Conservation (phyloP, 805 yeast species). For the Lipomyces sp. region DNA sequence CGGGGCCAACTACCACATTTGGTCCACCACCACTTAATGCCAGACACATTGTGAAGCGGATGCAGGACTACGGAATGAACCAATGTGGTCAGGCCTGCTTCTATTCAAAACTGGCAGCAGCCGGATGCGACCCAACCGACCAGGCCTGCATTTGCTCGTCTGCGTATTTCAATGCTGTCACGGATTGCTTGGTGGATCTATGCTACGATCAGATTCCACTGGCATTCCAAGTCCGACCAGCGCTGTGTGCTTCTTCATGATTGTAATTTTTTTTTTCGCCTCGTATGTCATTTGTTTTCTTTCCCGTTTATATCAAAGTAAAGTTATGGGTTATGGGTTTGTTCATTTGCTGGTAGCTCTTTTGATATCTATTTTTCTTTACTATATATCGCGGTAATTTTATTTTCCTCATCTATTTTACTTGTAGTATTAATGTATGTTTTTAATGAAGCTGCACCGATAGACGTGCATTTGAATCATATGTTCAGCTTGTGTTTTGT, state of each 20-base stretch:
- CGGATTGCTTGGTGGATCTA: slow-evolving; percentile 35
- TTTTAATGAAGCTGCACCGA: neutral
- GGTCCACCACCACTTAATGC: slow-evolving; percentile 19
- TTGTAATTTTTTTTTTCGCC: neutral
- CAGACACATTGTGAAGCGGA: slow-evolving; percentile 32
- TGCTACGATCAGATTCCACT: slow-evolving; percentile 38
- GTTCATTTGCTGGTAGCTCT: slow-evolving; percentile 3
- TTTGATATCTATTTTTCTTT: slow-evolving; percentile 1
- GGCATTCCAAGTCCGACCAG: slow-evolving; percentile 37
- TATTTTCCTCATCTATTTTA: neutral
- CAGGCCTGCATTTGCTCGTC: slow-evolving; percentile 34
- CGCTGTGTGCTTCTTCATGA: slow-evolving; percentile 17
- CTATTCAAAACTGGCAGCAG: slow-evolving; percentile 30
- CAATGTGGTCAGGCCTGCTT: slow-evolving; percentile 36
- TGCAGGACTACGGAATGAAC: slow-evolving; percentile 31
- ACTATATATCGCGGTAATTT: neutral
- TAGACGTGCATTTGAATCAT: no score
- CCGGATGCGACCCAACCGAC: slow-evolving; percentile 34
- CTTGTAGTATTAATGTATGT: neutral
- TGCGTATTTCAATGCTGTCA: slow-evolving; percentile 38
- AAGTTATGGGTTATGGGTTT: slow-evolving; percentile 12
- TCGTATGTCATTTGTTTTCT: neutral
- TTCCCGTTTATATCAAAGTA: neutral
- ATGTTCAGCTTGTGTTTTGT: no score
- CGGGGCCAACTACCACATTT: slow-evolving; percentile 11